Base-by-base conservation (phyloP, 768 basidiomycete genomes). In the Psilocybe tampanensis region DNA sequence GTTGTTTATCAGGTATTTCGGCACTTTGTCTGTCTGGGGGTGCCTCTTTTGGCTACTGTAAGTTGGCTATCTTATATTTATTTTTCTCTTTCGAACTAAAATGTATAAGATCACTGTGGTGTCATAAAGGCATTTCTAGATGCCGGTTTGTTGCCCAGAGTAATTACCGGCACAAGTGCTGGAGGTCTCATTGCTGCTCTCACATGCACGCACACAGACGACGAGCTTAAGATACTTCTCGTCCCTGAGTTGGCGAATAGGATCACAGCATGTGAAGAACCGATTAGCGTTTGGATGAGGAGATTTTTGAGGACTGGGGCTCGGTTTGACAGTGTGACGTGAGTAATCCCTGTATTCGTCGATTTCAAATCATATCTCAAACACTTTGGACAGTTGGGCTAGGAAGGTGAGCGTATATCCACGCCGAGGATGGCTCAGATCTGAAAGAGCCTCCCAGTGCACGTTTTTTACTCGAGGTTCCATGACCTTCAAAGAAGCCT, bases 11-110 rank as follows among this genome's bases (percentile, higher is more conserved):
- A 80, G 80, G 80, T 21, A 86, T 90, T 3, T 90, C 92, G 39
- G 96, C 97, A 0, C 75, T 99, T 4, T 98, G 96, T 71, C 80
- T 99, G 11, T 94, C 92, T n/a, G 97, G 97, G 15, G 96, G 97
- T 6, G 97, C 92, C 8, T 88, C 89, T 1, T 96, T 98, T 68
- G 95, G 94, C 8, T 97, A 96, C 69, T 98, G 94, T 89, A 72
- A 67, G 85, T 64, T n/a, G 26, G 21, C 24, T 29, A 13, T 26
- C 2, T 44, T 22, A 47, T 24, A 42, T 52, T 44, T 19, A 13
- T 52, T 44, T 19, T 13, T 52, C 39, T 43, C 33, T 47, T 64
- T 51, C 19, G 21, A 19, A 45, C 56, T 2, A 60, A 36, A 21
- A 17, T 32, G 23, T 49, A 36, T 11, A 65, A 94, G 89, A 94